A percentile compares a stretch with the other conserved stretches of the same genome.
phyloP scores from a whole-genome alignment of 345 rosid species.

The Pistacia vera region DNA sequence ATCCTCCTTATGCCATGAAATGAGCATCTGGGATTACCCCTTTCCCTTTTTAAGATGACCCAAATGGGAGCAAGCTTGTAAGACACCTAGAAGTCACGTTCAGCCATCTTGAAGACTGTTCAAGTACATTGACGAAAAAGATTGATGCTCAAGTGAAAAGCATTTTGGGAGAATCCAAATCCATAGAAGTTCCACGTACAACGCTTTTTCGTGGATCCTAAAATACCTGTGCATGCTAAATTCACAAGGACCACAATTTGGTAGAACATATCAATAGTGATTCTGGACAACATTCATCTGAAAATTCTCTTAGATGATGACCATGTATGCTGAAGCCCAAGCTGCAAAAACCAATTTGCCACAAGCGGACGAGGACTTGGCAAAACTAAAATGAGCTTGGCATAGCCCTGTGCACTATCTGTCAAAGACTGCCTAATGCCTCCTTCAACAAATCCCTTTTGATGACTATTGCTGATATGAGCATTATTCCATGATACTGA shows the following conservation, averaged over 20 bases:
- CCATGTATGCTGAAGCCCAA: slow-evolving; percentile 79
- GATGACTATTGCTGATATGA: no score
- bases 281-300: slow-evolving; percentile 59
- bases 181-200: slow-evolving; percentile 72
- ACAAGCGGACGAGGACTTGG: slow-evolving; percentile 71
- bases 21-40: slow-evolving; percentile 77
- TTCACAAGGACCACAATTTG: slow-evolving; percentile 52
- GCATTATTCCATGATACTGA: no score
- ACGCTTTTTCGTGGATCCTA: slow-evolving; percentile 38
- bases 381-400: slow-evolving; percentile 76
- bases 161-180: slow-evolving; percentile 62
- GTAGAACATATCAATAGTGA: slow-evolving; percentile 67
- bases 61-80: slow-evolving; percentile 42
- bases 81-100: slow-evolving; percentile 50
- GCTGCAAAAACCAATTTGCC: slow-evolving; percentile 42
- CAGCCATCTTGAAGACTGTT: slow-evolving; percentile 47
- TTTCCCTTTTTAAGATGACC: no score
- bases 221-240: slow-evolving; percentile 30
- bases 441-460: no score
- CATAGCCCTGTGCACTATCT: slow-evolving; percentile 43
- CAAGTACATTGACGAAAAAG: slow-evolving; percentile 64
- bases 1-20: slow-evolving; percentile 44
- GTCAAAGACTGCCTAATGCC: not conserved
- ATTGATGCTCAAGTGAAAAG: slow-evolving; percentile 45
- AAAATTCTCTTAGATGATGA: slow-evolving; percentile 33